Base-by-base conservation (phyloP, 768 basidiomycete species). In the Austroboletus eburneus region DNA sequence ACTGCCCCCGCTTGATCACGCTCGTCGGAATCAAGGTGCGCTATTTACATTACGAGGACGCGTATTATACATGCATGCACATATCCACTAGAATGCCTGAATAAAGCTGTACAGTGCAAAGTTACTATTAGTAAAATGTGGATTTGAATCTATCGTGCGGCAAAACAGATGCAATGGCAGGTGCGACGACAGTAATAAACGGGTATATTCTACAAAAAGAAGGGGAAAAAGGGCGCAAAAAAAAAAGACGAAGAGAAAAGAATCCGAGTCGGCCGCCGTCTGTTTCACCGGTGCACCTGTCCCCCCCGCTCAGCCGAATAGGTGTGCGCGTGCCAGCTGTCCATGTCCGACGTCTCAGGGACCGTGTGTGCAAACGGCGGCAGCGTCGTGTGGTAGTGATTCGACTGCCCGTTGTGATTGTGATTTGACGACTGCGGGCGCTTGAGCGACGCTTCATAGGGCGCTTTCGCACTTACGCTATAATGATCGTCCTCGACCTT, bases 401-500 rank as follows among this genome's bases (percentile, higher is more conserved):
- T 66, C 4, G 71, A 64, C 25, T 63, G 60, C 0, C 62, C 65
- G 23, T 58, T 68, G 50, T 71, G 71, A 29, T 48, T 50, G 53
- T 62, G 71, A 44, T 70, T 66, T 1, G 63, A 63, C 54, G 72
- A 55, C 43, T 56, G 42, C 29, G 37, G 18, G 22, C 12, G 9
- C 32, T 23, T 51, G 40, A 51, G 46, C 7, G 21, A 24, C n/a
- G n/a, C n/a, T n/a, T n/a, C n/a, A n/a, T n/a, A n/a, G n/a, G n/a
- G n/a, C 18, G 22, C 51, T 40, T 42, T 41, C 46, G 49, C 33
- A 58, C 76, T 59, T 62, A 80, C 81, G 53, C 65, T 68, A 42
- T 80, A 79, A 57, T 75, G 65, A 29, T 85, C 83, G 42, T 86
- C 84, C 61, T 86, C 84, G 29, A 85, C 76, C 52, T 86, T 86